Percentiles rank a stretch among this genome's conserved stretches.
Conservation (phyloP, 148 eudicot genomes). For the Rhododendron ovatum region DNA sequence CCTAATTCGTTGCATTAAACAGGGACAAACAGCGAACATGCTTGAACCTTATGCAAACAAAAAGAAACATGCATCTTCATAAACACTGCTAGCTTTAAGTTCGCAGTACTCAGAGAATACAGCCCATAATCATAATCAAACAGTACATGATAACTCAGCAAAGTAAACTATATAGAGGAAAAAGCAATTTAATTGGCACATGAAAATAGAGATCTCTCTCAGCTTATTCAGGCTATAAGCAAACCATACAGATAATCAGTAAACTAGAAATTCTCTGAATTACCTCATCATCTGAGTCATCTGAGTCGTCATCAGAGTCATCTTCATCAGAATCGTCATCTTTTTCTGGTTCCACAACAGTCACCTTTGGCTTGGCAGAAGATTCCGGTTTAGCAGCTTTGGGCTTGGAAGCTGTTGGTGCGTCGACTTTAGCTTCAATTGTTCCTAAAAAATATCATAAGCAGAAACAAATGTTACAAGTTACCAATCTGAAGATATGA, state of each 20-base stretch:
- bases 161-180: background rate
- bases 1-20: background rate
- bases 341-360: constrained; percentile 24
- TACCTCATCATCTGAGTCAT: background rate
- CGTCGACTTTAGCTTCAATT: constrained; percentile 7
- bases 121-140: background rate
- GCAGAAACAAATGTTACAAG: background rate
- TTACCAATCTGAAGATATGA: background rate
- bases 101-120: background rate
- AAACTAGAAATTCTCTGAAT: background rate
- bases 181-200: background rate
- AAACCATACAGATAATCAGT: background rate
- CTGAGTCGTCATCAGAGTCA: constrained; percentile 30
- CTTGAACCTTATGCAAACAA: background rate
- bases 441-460: constrained; percentile 17
- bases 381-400: constrained; percentile 25
- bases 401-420: constrained; percentile 18
- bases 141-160: background rate
- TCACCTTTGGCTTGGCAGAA: constrained; percentile 31
- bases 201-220: background rate
- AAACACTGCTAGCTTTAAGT: background rate
- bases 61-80: background rate
- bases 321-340: constrained; percentile 35
- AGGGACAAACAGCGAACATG: background rate
- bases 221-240: background rate